Evolutionary conservation across 345 rosid genomes (phyloP).

Genomic region (Brassica incana): DNA sequence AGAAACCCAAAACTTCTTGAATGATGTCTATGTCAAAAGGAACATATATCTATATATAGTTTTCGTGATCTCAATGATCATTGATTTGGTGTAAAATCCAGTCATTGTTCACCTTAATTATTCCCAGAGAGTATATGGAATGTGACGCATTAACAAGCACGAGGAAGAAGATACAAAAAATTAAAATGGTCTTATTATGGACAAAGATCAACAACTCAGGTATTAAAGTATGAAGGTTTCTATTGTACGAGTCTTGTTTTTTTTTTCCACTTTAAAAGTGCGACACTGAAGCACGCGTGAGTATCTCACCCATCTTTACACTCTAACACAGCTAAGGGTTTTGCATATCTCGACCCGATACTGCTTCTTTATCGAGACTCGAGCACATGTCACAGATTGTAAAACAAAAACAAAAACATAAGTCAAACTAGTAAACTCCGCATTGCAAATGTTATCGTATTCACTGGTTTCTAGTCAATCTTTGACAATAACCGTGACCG

Average conservation of each 20-base stretch:
- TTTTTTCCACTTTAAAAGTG: not conserved
- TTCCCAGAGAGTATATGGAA: not conserved
- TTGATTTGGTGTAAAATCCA: not conserved
- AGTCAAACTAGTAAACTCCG: slow-evolving; percentile 6
- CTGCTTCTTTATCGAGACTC: slow-evolving; percentile 61
- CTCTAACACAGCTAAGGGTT: not conserved
- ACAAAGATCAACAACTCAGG: not conserved
- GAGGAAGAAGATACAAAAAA: not conserved
- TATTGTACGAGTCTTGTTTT: not conserved
- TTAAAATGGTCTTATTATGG: not conserved
- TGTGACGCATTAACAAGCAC: not conserved
- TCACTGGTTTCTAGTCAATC: no score
- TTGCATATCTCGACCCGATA: not conserved
- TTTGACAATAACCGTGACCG: no score
- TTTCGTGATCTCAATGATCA: not conserved
- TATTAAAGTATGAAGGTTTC: not conserved
- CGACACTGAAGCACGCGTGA: not conserved
- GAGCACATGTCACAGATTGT: slow-evolving; percentile 52
- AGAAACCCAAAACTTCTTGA: not conserved
- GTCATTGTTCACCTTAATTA: slow-evolving; percentile 2
- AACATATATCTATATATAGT: not conserved
- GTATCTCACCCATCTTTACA: not conserved
- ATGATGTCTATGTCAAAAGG: not conserved
- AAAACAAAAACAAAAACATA: slow-evolving; percentile 17
- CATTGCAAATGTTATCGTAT: not conserved